Conservation (phyloP, 2,329 filamentous ascomycete genomes). For the Botrytis porri region DNA sequence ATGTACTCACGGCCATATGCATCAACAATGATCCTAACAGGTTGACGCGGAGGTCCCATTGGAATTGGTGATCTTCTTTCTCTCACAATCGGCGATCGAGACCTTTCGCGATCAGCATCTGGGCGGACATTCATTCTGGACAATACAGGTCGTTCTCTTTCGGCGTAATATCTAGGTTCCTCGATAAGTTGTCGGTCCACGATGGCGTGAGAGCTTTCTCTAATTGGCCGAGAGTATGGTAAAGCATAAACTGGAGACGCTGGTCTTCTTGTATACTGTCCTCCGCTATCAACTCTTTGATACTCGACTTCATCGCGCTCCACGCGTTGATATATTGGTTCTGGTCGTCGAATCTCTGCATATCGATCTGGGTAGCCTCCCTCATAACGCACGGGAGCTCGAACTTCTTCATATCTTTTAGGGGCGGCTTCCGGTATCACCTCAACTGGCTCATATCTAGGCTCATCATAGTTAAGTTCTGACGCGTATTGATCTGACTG, state of each 20-base stretch:
- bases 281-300: slow-evolving; percentile 25
- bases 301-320: slow-evolving; percentile 34
- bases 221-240: slow-evolving; percentile 32
- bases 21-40: slow-evolving; percentile 73
- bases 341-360: slow-evolving; percentile 30
- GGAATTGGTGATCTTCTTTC: slow-evolving; percentile 45
- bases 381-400: slow-evolving; percentile 27
- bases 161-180: slow-evolving; percentile 45
- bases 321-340: slow-evolving; percentile 31
- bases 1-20: slow-evolving; percentile 79
- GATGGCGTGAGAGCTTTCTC: slow-evolving; percentile 32
- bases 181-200: slow-evolving; percentile 33
- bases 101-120: slow-evolving; percentile 48
- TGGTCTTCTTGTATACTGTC: slow-evolving; percentile 29
- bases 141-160: slow-evolving; percentile 37
- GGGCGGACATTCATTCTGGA: slow-evolving; percentile 50
- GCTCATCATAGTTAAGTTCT: slow-evolving; percentile 46
- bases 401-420: slow-evolving; percentile 28
- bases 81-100: slow-evolving; percentile 47
- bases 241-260: slow-evolving; percentile 34
- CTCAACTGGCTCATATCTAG: slow-evolving; percentile 42
- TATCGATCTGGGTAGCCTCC: slow-evolving; percentile 29
- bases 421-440: slow-evolving; percentile 24
- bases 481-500: slow-evolving; percentile 45
- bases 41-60: slow-evolving; percentile 48